Evolutionary conservation across 176 grass and related monocot species (phyloP).

Genomic region (Puya raimondii): DNA sequence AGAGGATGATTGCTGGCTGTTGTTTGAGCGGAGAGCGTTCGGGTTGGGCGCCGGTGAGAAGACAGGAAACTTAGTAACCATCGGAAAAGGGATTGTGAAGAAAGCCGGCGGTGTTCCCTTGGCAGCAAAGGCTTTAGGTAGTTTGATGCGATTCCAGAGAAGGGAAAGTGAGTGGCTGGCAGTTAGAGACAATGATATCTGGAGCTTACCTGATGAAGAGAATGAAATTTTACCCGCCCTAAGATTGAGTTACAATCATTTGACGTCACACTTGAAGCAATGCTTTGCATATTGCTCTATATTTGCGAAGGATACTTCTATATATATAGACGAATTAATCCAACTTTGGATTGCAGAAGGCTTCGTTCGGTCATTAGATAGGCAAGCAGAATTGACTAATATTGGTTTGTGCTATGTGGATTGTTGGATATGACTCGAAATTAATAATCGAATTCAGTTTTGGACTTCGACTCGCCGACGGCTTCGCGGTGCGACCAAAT

Average conservation of each 20-base stretch:
- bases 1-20: not conserved
- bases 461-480: too few relatives aligned
- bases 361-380: not conserved
- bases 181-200: slow-evolving; percentile 23
- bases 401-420: not conserved
- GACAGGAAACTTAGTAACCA: not conserved
- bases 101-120: slow-evolving; percentile 22
- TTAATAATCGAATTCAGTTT: too few relatives aligned
- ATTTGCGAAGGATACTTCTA: slow-evolving; percentile 1
- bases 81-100: slow-evolving; percentile 22
- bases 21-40: slow-evolving; percentile 10
- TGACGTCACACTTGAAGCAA: slow-evolving; percentile 1
- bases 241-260: slow-evolving; percentile 23
- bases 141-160: slow-evolving; percentile 5
- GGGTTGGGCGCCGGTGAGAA: not conserved
- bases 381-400: not conserved
- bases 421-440: too few relatives aligned
- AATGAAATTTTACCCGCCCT: slow-evolving; percentile 14
- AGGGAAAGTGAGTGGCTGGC: slow-evolving; percentile 6
- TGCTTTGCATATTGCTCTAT: slow-evolving; percentile 28
- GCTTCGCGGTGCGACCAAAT: too few relatives aligned
- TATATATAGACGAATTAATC: not conserved
- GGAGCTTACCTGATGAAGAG: slow-evolving; percentile 1
- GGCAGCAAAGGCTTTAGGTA: slow-evolving; percentile 18
- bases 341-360: slow-evolving; percentile 27